Conservation (phyloP, 352 stramenopile genomes). For the Peronospora tabacina region DNA sequence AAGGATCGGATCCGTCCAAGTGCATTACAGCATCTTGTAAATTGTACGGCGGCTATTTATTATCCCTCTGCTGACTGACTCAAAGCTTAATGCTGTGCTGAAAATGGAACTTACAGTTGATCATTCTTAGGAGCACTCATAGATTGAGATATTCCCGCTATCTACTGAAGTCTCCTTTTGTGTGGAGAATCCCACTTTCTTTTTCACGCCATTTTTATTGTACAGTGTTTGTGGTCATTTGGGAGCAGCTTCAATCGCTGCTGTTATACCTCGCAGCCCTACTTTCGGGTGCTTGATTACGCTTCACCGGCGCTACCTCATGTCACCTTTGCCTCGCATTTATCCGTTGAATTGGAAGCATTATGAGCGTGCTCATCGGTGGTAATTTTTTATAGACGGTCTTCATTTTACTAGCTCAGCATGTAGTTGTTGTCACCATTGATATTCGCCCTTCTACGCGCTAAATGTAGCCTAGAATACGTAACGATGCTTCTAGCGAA, state of each 20-base stretch:
- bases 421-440: slow-evolving; percentile 1
- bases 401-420: slow-evolving; percentile 1
- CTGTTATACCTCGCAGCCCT: slow-evolving; percentile 20
- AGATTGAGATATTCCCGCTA: too few relatives aligned
- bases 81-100: too few relatives aligned
- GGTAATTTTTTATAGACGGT: slow-evolving; percentile 4
- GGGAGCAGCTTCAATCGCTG: slow-evolving; percentile 28
- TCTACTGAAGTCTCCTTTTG: slow-evolving; percentile 17
- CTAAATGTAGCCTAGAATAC: slow-evolving; percentile 22
- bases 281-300: slow-evolving; percentile 23
- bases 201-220: slow-evolving; percentile 8
- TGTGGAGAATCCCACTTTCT: slow-evolving; percentile 7
- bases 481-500: slow-evolving; percentile 24
- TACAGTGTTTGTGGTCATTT: slow-evolving; percentile 8
- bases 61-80: too few relatives aligned
- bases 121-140: too few relatives aligned
- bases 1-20: too few relatives aligned
- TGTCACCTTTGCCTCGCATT: slow-evolving; percentile 23
- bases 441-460: slow-evolving; percentile 5
- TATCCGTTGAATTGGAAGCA: slow-evolving; percentile 26
- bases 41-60: too few relatives aligned
- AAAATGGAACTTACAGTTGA: too few relatives aligned
- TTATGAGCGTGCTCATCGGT: slow-evolving; percentile 13
- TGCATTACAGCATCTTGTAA: too few relatives aligned
- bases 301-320: slow-evolving; percentile 13